A percentile compares a stretch with the other conserved stretches of the same genome.
These are phyloP conservation scores for Dactylellina leptospora DNA, from an alignment of 2,329 filamentous ascomycete species.

Conservation along the genomic window DNA sequence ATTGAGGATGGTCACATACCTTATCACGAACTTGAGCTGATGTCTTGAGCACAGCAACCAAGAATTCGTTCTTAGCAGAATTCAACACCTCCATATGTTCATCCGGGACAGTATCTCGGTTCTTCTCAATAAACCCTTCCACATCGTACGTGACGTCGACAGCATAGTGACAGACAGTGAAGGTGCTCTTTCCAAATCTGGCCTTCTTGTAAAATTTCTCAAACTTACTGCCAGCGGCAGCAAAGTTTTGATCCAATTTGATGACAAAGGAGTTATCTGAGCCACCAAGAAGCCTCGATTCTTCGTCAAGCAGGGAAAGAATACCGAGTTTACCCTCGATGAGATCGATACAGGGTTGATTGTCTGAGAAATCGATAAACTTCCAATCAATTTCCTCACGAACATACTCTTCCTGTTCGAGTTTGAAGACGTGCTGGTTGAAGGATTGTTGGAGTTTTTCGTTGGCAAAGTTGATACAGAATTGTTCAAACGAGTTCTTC, in stretches of 20 bases:
- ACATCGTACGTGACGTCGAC: slow-evolving; percentile 98
- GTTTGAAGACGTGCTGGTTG: slow-evolving; percentile 98
- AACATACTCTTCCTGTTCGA: slow-evolving; percentile 97
- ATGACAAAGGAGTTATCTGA: slow-evolving; percentile 96
- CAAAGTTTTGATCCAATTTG: slow-evolving; percentile 94
- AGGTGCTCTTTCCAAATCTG: slow-evolving; percentile 93
- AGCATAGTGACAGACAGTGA: slow-evolving; percentile 98
- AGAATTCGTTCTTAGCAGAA: slow-evolving; percentile 83
- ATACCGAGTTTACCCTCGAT: slow-evolving; percentile 98
- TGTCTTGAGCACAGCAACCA: slow-evolving; percentile 83
- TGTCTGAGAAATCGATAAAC: slow-evolving; percentile 99
- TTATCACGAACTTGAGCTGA: slow-evolving; percentile 90
- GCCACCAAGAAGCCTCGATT: slow-evolving; percentile 95
- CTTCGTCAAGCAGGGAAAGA: slow-evolving; percentile 89
- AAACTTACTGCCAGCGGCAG: slow-evolving; percentile 76
- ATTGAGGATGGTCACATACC: slow-evolving; percentile 61
- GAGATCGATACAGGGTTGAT: slow-evolving; percentile 97
- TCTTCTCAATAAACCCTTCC: slow-evolving; percentile 99
- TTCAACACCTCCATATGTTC: slow-evolving; percentile 95
- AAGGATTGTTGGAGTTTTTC: slow-evolving; percentile 99
- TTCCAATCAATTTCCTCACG: slow-evolving; percentile 98
- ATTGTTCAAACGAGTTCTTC: slow-evolving; percentile 99
- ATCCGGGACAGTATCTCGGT: slow-evolving; percentile 96
- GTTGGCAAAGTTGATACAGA: slow-evolving; percentile 99
- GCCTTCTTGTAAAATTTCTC: slow-evolving; percentile 96